Conservation (phyloP, 179 eudicot genomes). For the Sideroxylon spinosum region DNA sequence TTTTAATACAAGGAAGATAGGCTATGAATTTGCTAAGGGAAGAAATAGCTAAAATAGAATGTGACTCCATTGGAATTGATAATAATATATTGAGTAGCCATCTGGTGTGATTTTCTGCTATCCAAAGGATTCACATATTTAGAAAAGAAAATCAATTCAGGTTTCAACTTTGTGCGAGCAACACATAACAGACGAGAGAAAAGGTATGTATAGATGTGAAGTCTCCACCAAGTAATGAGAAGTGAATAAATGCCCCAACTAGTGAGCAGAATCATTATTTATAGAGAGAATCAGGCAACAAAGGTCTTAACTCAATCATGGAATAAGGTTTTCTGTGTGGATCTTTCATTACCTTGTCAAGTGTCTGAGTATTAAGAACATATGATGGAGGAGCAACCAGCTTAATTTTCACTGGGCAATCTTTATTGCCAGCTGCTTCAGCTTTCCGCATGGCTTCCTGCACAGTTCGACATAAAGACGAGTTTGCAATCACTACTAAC, state of each 20-base stretch:
- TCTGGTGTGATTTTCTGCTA: not conserved
- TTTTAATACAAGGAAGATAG: not conserved
- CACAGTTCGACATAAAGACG: conserved; percentile 2
- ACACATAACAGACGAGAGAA: not conserved
- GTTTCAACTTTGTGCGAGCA: not conserved
- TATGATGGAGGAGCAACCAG: conserved; percentile 78
- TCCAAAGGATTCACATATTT: not conserved
- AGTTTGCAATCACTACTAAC: not conserved
- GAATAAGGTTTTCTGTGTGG: not conserved
- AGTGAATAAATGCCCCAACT: too few species aligned
- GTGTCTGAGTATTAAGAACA: conserved; percentile 69
- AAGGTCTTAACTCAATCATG: not conserved
- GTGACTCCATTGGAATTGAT: not conserved
- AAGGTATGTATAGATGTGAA: too few species aligned
- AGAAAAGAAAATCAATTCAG: too few species aligned
- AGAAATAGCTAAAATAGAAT: not conserved
- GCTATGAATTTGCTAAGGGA: not conserved
- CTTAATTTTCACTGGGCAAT: conserved; percentile 78
- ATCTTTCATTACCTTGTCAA: conserved; percentile 22
- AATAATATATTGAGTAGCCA: not conserved
- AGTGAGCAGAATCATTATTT: too few species aligned
- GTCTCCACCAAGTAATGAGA: too few species aligned
- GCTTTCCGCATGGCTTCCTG: conserved; percentile 89
- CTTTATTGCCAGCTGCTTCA: conserved; percentile 69
- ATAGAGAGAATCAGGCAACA: not conserved